Evolutionary conservation across 2,329 filamentous ascomycete species (phyloP), one percentile per base, ranked within the genome.

Genomic region (Byssothecium circinans): DNA sequence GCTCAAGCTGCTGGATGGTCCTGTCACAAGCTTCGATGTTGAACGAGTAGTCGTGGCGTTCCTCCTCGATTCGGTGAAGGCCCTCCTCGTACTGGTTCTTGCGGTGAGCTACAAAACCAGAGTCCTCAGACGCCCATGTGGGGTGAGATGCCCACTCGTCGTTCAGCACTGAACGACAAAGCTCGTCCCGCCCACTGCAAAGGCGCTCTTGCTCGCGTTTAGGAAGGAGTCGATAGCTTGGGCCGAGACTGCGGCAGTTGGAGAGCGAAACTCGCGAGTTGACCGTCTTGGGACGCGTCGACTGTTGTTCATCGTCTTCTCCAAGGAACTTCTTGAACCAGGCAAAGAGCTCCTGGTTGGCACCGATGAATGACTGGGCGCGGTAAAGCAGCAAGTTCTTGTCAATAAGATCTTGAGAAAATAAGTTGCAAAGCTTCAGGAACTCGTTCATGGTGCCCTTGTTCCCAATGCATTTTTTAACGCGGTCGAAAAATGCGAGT

Each of bases 81-180:
- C 88, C 88, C 71, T 99, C 94, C 70, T 99, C 94, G 56, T 88
- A 95, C 45, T 87, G 84, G 61, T 99, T 99, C 81, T 99, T 99
- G 53, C 92, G 85, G 73, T 99, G 94, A 11, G 94, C 94, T 50
- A 99, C 92, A 61, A 99, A 99, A 0, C 94, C 94, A 36, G 89
- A 95, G 67, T 99, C 94, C 71, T 99, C 94, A 1, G 92, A 97
- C 1, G 92, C 94, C 94, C 94, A 99, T 0, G 94, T 99, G 3
- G 94, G 94, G 73, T 99, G 94, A 20, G 92, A 97, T 2, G 94
- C 94, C 94, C 94, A 99, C 58, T 96, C 89, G 60, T 99, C 94
- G 57, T 99, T 99, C 45, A 99, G 78, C 0, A 99, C 92, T 19
- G 87, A 86, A 58, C 89, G 87, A 74, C 94, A 99, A 58, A 99